phyloP scores from a whole-genome alignment of 2,329 filamentous ascomycete genomes.

The Juglanconis sp. region DNA sequence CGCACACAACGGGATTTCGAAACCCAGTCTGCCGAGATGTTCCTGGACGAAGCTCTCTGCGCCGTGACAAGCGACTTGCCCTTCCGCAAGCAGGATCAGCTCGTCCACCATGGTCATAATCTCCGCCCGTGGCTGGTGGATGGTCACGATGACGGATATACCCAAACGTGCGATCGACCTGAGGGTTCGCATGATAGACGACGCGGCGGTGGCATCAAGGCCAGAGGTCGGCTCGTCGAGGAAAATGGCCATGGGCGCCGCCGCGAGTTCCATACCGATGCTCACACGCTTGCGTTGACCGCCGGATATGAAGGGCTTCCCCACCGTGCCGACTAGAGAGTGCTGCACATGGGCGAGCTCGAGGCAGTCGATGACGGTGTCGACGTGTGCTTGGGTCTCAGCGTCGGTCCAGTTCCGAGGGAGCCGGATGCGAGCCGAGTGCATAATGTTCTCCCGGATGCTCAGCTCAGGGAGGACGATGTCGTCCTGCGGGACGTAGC shows the following conservation, averaged over 20 bases:
- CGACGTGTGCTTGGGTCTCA: constrained; percentile 52
- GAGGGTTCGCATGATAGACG: constrained; percentile 53
- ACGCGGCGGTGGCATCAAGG: constrained; percentile 53
- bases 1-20: constrained; percentile 43
- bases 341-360: constrained; percentile 50
- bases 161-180: constrained; percentile 52
- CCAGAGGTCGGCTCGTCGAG: constrained; percentile 53
- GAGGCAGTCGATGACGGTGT: constrained; percentile 53
- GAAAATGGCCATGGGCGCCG: constrained; percentile 54
- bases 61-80: constrained; percentile 54
- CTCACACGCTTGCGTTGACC: constrained; percentile 56
- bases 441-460: constrained; percentile 59
- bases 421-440: constrained; percentile 53
- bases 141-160: constrained; percentile 56
- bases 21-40: constrained; percentile 53
- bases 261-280: constrained; percentile 57
- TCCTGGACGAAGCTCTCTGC: constrained; percentile 37
- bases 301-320: constrained; percentile 51
- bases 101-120: constrained; percentile 58
- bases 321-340: constrained; percentile 48
- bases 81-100: constrained; percentile 52
- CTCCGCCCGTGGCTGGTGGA: constrained; percentile 58
- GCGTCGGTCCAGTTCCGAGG: constrained; percentile 47
- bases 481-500: constrained; percentile 61
- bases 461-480: constrained; percentile 58